A percentile compares a stretch with the other conserved stretches of the same genome.
Conservation (phyloP, 192 early-diverging fungal genomes). For the Backusella liffmaniae region DNA sequence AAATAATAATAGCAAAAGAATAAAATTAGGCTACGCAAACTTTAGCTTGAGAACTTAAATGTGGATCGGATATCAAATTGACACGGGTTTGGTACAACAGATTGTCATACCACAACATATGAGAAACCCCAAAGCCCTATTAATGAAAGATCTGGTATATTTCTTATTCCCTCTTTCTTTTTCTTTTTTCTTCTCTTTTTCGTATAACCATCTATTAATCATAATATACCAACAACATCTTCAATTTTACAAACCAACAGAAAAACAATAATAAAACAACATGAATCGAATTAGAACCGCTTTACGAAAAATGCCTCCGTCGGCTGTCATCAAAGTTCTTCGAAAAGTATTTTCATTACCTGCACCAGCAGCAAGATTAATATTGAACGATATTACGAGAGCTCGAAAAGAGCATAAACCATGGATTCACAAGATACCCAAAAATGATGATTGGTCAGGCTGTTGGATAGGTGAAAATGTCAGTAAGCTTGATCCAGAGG, state of each 20-base stretch:
- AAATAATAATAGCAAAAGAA: background rate
- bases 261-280: background rate
- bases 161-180: slow-evolving; percentile 1
- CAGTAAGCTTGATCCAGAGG: background rate
- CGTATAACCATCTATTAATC: background rate
- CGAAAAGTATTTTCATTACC: slow-evolving; percentile 37
- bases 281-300: slow-evolving; percentile 30
- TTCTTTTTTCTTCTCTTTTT: background rate
- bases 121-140: background rate
- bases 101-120: background rate
- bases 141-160: background rate
- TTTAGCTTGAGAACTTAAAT: background rate
- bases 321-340: slow-evolving; percentile 33
- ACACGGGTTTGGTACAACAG: slow-evolving; percentile 2
- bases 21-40: background rate
- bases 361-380: slow-evolving; percentile 33
- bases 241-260: background rate
- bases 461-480: slow-evolving; percentile 42
- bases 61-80: background rate
- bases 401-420: slow-evolving; percentile 33
- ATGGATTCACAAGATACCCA: slow-evolving; percentile 31
- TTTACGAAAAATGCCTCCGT: slow-evolving; percentile 36
- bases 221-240: background rate
- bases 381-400: slow-evolving; percentile 37
- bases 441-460: slow-evolving; percentile 34